Percentiles rank a stretch among this genome's conserved stretches.
These are phyloP conservation scores for Colletotrichum chlorophyti DNA, from an alignment of 2,329 filamentous ascomycete genomes.

Conservation along the genomic window DNA sequence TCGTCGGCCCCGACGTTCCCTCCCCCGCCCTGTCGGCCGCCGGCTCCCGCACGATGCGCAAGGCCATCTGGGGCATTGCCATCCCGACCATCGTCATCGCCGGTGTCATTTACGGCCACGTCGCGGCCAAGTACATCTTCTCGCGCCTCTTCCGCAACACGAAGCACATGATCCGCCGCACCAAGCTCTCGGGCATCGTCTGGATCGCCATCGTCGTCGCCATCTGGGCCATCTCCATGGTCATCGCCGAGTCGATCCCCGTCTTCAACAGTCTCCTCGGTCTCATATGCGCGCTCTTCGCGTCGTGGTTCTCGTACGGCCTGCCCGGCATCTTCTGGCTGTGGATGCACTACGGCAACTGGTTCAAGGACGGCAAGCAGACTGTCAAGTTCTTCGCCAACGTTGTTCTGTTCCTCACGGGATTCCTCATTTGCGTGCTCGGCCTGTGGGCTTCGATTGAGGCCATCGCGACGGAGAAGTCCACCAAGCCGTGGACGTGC, in stretches of 20 bases:
- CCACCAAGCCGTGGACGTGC: conserved; percentile 45
- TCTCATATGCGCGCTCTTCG: conserved; percentile 68
- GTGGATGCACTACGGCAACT: conserved; percentile 51
- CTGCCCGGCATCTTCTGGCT: conserved; percentile 56
- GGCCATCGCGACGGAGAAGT: conserved; percentile 39
- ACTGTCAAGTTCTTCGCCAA: conserved; percentile 41
- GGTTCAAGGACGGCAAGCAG: conserved; percentile 41
- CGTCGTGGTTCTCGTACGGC: conserved; percentile 70
- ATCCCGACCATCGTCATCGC: conserved; percentile 75
- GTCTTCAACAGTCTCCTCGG: conserved; percentile 72
- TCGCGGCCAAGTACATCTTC: conserved; percentile 72
- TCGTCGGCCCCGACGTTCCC: conserved; percentile 64
- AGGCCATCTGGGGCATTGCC: conserved; percentile 72
- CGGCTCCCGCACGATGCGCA: conserved; percentile 56
- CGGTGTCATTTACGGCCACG: conserved; percentile 73
- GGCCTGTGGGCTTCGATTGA: conserved; percentile 48
- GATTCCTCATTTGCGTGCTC: conserved; percentile 44
- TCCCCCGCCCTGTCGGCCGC: conserved; percentile 73
- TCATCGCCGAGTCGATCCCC: conserved; percentile 74
- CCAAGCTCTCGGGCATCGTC: conserved; percentile 54
- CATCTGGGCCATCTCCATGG: conserved; percentile 67
- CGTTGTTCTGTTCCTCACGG: conserved; percentile 39
- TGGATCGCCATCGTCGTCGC: conserved; percentile 65
- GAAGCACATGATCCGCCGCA: conserved; percentile 59
- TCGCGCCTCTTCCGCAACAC: conserved; percentile 67